Base-by-base conservation (phyloP, 768 basidiomycete species). In the Kwoniella bestiolae region DNA sequence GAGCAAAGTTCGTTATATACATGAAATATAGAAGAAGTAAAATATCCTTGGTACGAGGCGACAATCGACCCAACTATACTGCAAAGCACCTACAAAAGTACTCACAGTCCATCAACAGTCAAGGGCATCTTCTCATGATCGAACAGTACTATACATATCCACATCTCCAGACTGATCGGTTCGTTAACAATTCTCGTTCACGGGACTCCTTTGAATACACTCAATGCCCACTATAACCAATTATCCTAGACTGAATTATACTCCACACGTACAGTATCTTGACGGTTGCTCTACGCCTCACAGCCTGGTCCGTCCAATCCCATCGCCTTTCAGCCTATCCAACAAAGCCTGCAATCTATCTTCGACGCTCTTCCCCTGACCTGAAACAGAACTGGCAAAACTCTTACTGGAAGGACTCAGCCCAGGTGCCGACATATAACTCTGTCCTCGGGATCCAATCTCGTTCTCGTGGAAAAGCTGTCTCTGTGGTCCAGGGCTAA, bases 341-440 rank as follows among this genome's bases (percentile, higher is more conserved):
- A 77, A 50, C 64, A 77, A 67, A 18, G 73, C 74, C 61, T 77
- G 76, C 29, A 77, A 56, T 25, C 76, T 44, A 51, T 77, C 76
- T 50, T 77, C 76, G 5, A 77, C 73, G 1, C 66, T 59, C 44
- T 56, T 69, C 1, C 23, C 26, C 31, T 29, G 45, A 32, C 56
- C 62, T 23, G 32, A 31, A 26, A 47, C 53, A 8, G 65, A 66
- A 45, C 71, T 74, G 3, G 67, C 64, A 60, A 77, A 77, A 46
- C 73, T 73, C 44, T 66, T 66, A 12, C 71, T 71, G 11, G 50
- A 61, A 11, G 76, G 76, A 55, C 71, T 74, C 5, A 44, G 23
- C n/a, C 38, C 58, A 23, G 38, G 28, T n/a, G 14, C 38, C 18
- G 51, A 57, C 18, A 32, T 34, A 14, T 34, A 51, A 56, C 62